Percentiles rank a stretch among this genome's conserved stretches.
Evolutionary conservation across 176 grass and related monocot genomes (phyloP).

Genomic region (Cenchrus purpureus): DNA sequence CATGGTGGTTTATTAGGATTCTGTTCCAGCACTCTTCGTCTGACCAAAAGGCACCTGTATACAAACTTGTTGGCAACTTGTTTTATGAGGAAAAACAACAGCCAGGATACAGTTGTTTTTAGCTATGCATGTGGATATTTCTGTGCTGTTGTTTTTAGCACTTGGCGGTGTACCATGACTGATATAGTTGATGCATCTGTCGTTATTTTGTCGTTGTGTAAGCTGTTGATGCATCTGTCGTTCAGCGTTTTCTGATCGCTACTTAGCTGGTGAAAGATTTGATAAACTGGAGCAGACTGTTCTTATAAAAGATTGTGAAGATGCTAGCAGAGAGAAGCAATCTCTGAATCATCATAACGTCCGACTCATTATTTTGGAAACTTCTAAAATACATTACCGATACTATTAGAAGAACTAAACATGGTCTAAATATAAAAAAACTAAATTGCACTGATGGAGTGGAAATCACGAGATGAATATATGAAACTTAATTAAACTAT

Average conservation of each 20-base stretch:
- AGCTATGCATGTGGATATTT: neutral
- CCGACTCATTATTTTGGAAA: neutral
- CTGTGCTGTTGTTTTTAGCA: neutral
- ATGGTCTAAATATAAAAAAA: too few species aligned
- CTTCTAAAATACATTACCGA: neutral
- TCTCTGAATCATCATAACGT: neutral
- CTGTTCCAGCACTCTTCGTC: neutral
- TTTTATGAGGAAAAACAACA: conserved; percentile 11
- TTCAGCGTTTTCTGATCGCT: neutral
- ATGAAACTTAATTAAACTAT: too few species aligned
- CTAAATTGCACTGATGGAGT: too few species aligned
- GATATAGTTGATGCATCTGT: neutral
- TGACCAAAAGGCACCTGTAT: neutral
- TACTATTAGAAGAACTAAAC: too few species aligned
- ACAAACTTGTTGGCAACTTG: conserved; percentile 18
- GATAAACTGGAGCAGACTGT: neutral
- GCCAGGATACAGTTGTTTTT: neutral
- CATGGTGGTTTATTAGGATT: conserved; percentile 3
- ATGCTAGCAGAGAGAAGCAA: neutral
- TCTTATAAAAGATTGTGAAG: neutral
- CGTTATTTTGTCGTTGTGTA: neutral
- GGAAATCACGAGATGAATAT: too few species aligned
- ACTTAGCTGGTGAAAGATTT: neutral
- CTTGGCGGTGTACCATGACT: conserved; percentile 17
- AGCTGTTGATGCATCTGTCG: neutral